phyloP scores from a whole-genome alignment of 352 stramenopile genomes.

The Globisporangium solare region DNA sequence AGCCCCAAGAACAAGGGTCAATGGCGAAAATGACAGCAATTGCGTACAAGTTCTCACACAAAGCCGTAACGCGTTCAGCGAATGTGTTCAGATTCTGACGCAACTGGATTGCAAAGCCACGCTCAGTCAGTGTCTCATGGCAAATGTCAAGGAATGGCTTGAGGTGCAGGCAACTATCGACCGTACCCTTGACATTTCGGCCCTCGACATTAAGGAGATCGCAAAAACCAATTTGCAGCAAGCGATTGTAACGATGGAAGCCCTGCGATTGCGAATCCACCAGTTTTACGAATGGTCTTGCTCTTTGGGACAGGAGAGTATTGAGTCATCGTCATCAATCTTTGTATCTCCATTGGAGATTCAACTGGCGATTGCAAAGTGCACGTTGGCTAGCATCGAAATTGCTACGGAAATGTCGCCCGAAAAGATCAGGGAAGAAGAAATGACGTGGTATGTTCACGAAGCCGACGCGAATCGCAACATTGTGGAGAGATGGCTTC shows the following conservation, averaged over 20 bases:
- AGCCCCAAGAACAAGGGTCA: too few species aligned
- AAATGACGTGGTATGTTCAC: conserved; percentile 70
- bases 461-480: conserved; percentile 37
- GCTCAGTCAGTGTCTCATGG: conserved; percentile 5
- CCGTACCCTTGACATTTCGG: background rate
- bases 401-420: conserved; percentile 26
- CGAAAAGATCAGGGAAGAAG: conserved; percentile 26
- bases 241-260: background rate
- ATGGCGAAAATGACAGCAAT: background rate
- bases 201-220: background rate
- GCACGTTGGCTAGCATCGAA: conserved; percentile 31
- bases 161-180: background rate
- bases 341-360: conserved; percentile 16
- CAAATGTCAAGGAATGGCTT: conserved; percentile 6
- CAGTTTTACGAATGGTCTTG: conserved; percentile 4
- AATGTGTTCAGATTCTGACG: conserved; percentile 15
- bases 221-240: conserved; percentile 6
- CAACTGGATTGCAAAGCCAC: conserved; percentile 7
- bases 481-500: conserved; percentile 73
- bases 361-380: conserved; percentile 31
- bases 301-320: background rate
- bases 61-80: conserved; percentile 3
- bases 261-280: background rate
- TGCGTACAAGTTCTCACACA: background rate
- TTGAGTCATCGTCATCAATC: background rate